Base-by-base conservation (phyloP, 1,284 basidiomycete genomes). In the Rhodofomes roseus region DNA sequence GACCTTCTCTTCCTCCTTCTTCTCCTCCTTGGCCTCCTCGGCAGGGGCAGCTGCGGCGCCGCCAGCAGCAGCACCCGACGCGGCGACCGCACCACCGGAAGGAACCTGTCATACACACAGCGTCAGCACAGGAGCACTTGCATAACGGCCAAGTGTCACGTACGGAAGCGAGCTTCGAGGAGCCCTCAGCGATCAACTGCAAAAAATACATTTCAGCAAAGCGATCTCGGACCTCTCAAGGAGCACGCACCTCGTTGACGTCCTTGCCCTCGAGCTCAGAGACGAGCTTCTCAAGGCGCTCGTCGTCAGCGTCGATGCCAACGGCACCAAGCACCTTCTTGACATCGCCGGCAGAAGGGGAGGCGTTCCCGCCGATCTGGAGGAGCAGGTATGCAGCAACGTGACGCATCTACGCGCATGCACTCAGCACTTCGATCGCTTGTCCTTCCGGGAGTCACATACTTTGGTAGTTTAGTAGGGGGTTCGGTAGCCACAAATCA, bases 371-470 rank as follows among this genome's bases (percentile, higher is more conserved):
- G 70, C 95, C 97, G 75, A 89, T 86, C 78, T 93, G 90, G 80
- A 98, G 94, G 77, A 99, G 93, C 68, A 99, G 87, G 85, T 98
- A 99, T 69, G 94, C 95, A 81, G 96, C 96, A 80, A 99, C 84
- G 80, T 96, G 84, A 84, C 94, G 93, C 95, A 97, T 96, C 91
- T 94, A 57, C 50, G 27, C 20, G 14, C 41, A 18, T 44, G 69
- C 20, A 59, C 55, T 52, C 48, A 46, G 59, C 46, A 29, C 18
- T 39, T 62, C 53, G 60, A 9, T 48, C 74, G 34, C 31, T 40
- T 12, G n/a, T 18, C 8, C 50, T 18, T 29, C 23, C 25, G 27
- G 36, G 9, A 23, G 54, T 56, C 43, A 71, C 75, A 58, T 64
- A 82, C 82, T 79, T 80, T 84, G 68, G 62, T 59, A 61, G 70